Evolutionary conservation across 208 protist genomes (phyloP).

Genomic region (Zelonia costaricensis): DNA sequence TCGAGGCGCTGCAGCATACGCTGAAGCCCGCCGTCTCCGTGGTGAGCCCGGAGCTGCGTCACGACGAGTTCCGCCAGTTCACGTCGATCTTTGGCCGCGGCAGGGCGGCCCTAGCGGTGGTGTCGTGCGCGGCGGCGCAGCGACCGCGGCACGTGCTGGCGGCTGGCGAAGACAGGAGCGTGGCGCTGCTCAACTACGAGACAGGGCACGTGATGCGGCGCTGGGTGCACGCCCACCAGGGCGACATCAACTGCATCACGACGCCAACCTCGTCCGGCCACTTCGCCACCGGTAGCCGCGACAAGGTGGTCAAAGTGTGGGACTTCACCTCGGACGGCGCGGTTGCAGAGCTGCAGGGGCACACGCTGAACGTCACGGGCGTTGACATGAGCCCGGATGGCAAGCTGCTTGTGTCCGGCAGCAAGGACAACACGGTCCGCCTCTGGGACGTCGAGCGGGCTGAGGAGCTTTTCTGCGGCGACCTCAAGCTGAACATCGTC

Average conservation of each 20-base stretch:
- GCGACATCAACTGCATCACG: slow-evolving; percentile 67
- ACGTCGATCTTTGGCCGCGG: slow-evolving; percentile 36
- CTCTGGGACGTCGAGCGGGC: slow-evolving; percentile 63
- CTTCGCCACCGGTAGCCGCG: slow-evolving; percentile 62
- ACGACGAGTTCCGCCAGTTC: slow-evolving; percentile 59
- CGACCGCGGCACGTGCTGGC: slow-evolving; percentile 50
- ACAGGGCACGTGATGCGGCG: slow-evolving; percentile 58
- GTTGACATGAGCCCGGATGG: slow-evolving; percentile 36
- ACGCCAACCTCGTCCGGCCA: slow-evolving; percentile 37
- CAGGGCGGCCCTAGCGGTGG: slow-evolving; percentile 47
- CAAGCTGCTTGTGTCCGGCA: slow-evolving; percentile 57
- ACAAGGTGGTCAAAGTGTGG: slow-evolving; percentile 73
- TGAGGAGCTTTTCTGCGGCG: slow-evolving; percentile 60
- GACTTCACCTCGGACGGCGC: slow-evolving; percentile 39
- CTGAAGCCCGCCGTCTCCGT: slow-evolving; percentile 45
- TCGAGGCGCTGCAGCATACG: slow-evolving; percentile 58
- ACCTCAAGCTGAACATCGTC: slow-evolving; percentile 77
- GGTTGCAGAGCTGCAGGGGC: slow-evolving; percentile 44
- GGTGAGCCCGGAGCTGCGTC: slow-evolving; percentile 28
- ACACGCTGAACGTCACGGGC: slow-evolving; percentile 64
- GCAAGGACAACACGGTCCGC: slow-evolving; percentile 79
- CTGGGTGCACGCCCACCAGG: slow-evolving; percentile 53
- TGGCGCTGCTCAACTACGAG: slow-evolving; percentile 66
- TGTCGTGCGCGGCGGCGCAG: slow-evolving; percentile 51
- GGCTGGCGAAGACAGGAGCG: slow-evolving; percentile 56